Percentiles rank a stretch among this genome's conserved stretches.
Evolutionary conservation across 805 yeast species (phyloP).

Genomic region (Zygoascus tannicola): DNA sequence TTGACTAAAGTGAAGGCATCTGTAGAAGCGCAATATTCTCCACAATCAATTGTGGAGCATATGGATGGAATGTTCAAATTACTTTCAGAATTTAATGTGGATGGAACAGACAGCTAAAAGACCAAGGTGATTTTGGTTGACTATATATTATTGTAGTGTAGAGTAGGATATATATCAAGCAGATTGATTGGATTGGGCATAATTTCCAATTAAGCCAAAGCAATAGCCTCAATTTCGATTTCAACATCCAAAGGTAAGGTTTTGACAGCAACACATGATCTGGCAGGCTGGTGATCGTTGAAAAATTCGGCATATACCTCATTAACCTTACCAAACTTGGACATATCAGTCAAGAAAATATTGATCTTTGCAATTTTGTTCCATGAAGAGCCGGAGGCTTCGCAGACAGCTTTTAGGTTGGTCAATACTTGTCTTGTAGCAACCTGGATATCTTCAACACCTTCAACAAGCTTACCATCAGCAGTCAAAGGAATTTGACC

Average conservation of each 20-base stretch:
- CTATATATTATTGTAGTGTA: no score
- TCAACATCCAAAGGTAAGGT: slow-evolving; percentile 45
- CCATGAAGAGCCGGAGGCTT: slow-evolving; percentile 70
- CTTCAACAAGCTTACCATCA: slow-evolving; percentile 57
- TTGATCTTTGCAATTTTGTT: slow-evolving; percentile 74
- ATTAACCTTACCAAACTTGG: slow-evolving; percentile 70
- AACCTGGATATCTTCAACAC: slow-evolving; percentile 47
- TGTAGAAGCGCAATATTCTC: slow-evolving; percentile 28
- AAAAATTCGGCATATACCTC: slow-evolving; percentile 47
- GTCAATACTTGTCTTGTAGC: slow-evolving; percentile 20
- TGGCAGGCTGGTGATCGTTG: slow-evolving; percentile 48
- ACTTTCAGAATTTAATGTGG: slow-evolving; percentile 18
- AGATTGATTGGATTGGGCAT: no score
- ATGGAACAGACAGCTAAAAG: slow-evolving; percentile 16
- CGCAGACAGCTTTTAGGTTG: slow-evolving; percentile 44
- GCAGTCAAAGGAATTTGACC: slow-evolving; percentile 85
- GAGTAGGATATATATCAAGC: no score
- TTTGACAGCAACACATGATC: slow-evolving; percentile 90
- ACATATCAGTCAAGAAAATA: slow-evolving; percentile 79
- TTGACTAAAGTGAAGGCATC: slow-evolving; percentile 52
- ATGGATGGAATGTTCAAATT: slow-evolving; percentile 18
- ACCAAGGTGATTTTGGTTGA: background rate
- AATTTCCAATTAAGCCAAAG: slow-evolving; percentile 30
- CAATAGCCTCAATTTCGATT: slow-evolving; percentile 78
- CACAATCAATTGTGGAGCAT: slow-evolving; percentile 23